Percentiles rank a stretch among this genome's conserved stretches.
Evolutionary conservation across 129 eudicot species (phyloP).

Genomic region (Pulicaria dysenterica): DNA sequence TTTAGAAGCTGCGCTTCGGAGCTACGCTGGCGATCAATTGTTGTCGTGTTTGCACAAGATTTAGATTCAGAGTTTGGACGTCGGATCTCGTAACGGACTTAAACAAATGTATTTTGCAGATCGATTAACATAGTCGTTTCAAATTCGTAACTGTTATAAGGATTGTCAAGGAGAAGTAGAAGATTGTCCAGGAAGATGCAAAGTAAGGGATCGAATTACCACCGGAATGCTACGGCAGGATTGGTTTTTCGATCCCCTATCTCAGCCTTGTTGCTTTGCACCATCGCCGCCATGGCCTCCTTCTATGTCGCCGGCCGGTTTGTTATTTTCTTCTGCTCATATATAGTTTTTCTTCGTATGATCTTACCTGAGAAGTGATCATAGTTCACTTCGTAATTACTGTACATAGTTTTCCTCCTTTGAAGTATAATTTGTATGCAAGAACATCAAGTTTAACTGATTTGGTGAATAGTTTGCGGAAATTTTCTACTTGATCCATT

Average conservation of each 20-base stretch:
- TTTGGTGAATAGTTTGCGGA: slow-evolving; percentile 1
- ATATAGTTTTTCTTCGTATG: neutral
- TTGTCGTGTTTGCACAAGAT: slow-evolving; percentile 20
- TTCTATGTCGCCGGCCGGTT: slow-evolving; percentile 94
- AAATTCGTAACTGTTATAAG: slow-evolving; percentile 2
- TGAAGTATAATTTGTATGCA: neutral
- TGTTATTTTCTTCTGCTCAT: neutral
- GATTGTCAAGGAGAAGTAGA: slow-evolving; percentile 8
- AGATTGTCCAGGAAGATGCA: slow-evolving; percentile 44
- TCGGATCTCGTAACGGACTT: slow-evolving; percentile 31
- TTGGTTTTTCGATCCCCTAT: slow-evolving; percentile 73
- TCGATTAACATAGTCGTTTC: slow-evolving; percentile 21
- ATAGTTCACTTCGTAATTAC: neutral
- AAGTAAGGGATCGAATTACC: slow-evolving; percentile 62
- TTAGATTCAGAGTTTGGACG: slow-evolving; percentile 19
- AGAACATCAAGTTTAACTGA: neutral
- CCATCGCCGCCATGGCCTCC: slow-evolving; percentile 80
- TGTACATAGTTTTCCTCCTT: neutral
- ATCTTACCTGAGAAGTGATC: neutral
- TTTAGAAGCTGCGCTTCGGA: slow-evolving; percentile 6
- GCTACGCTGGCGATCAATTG: slow-evolving; percentile 10
- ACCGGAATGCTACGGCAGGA: slow-evolving; percentile 45
- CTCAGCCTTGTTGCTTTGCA: slow-evolving; percentile 70
- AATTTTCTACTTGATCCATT: neutral
- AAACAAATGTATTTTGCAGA: slow-evolving; percentile 10